phyloP scores from a whole-genome alignment of 805 yeast genomes.

The Kuraishia piskuri region DNA sequence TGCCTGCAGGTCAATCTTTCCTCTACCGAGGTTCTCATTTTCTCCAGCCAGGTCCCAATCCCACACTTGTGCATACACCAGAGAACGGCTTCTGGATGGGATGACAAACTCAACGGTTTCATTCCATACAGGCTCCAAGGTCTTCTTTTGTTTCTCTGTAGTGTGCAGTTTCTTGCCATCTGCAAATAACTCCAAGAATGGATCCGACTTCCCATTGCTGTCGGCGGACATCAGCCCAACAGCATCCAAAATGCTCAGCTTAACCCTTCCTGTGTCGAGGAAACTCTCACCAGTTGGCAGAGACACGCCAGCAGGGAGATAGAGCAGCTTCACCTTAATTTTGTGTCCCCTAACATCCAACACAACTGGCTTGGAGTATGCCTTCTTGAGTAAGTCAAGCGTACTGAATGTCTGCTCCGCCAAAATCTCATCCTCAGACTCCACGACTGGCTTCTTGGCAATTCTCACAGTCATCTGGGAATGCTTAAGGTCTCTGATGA shows the following conservation, averaged over 20 bases:
- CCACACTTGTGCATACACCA: slow-evolving; percentile 38
- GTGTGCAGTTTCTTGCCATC: slow-evolving; percentile 48
- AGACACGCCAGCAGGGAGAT: slow-evolving; percentile 46
- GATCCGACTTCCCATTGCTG: slow-evolving; percentile 73
- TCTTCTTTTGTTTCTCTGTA: slow-evolving; percentile 56
- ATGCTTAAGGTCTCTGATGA: slow-evolving; percentile 63
- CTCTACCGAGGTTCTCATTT: slow-evolving; percentile 51
- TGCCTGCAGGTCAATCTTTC: slow-evolving; percentile 37
- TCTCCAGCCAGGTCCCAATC: slow-evolving; percentile 80
- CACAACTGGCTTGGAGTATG: slow-evolving; percentile 36
- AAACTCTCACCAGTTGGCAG: slow-evolving; percentile 54
- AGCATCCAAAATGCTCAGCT: slow-evolving; percentile 50
- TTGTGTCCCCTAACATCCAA: slow-evolving; percentile 30
- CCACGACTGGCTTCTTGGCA: slow-evolving; percentile 42
- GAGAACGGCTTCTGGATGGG: slow-evolving; percentile 51
- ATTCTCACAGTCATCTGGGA: slow-evolving; percentile 50
- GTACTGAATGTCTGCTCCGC: slow-evolving; percentile 43
- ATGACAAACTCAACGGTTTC: slow-evolving; percentile 53
- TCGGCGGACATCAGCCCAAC: slow-evolving; percentile 50
- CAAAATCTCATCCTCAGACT: slow-evolving; percentile 37
- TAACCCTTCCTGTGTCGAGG: slow-evolving; percentile 57
- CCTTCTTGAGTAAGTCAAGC: slow-evolving; percentile 41
- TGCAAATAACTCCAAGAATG: slow-evolving; percentile 43
- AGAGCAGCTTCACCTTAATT: slow-evolving; percentile 45
- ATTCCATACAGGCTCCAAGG: slow-evolving; percentile 71